Evolutionary conservation across 1,139 yeast genomes (phyloP), one percentile per base, ranked within the genome.

Genomic region (Lodderomyces margitis): DNA sequence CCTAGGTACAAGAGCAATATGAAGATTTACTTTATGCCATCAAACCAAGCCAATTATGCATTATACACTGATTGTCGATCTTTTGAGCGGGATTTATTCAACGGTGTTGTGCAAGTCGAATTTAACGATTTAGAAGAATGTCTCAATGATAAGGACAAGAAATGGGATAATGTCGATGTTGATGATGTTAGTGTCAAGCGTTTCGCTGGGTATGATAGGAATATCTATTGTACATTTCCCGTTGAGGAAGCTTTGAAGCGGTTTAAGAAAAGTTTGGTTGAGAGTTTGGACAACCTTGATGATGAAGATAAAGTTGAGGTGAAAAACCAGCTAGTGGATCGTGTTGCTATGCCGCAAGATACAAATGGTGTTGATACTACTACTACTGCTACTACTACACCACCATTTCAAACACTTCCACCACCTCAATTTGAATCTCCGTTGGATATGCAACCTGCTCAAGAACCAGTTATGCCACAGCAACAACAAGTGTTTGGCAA

Each of bases 1-100:
- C 81, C 81, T 4, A 52, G 81, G 21, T 75, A 75, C 50, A 75
- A 75, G 49, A 64, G 74, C 14, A 75, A 72, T 48, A 75, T 75
- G 80, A 71, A 75, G 51, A 70, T 68, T 37, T 60, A 68, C 49
- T 47, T 75, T 15, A 59, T 76, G 10, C 76, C 65, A 39, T 54
- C 59, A 35, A 46, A 49, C 6, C 46, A 52, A 5, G 36, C 30
- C n/a, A 47, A 59, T 41, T 62, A 68, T 45, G 70, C 75, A n/a
- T 50, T 78, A 21, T 78, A 78, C 48, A 67, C 75, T 24, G 78
- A 76, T 47, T 64, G 64, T 42, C 58, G 78, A 43, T 74, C 75
- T 73, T 63, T 78, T 48, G 75, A 70, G 47, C 54, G 82, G 36
- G 83, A 78, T 52, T 56, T 78, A 39, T 52, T 70, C 42, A 72